Conservation (phyloP, 139 green algal species). For the Haematococcus lacustris region DNA sequence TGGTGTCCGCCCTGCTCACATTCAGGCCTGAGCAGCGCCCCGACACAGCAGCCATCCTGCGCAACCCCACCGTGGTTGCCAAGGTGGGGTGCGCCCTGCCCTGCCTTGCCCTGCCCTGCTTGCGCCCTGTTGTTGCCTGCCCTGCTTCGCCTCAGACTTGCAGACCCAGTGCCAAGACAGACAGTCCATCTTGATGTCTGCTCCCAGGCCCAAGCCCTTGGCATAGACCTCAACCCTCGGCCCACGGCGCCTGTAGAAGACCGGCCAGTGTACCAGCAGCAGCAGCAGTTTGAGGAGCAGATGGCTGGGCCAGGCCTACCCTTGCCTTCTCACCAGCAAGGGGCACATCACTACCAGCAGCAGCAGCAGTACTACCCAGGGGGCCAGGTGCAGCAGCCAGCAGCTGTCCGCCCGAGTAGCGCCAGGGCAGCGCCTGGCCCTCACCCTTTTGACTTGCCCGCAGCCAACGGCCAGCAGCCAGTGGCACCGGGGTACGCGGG, state of each 20-base stretch:
- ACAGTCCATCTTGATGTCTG: background rate
- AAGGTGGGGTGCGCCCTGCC: slow-evolving; percentile 9
- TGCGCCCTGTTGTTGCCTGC: no score
- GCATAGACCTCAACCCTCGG: slow-evolving; percentile 28
- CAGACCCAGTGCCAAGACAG: background rate
- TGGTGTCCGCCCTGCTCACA: slow-evolving; percentile 19
- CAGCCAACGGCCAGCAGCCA: no score
- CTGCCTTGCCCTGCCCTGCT: background rate
- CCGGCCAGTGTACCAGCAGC: slow-evolving; percentile 13
- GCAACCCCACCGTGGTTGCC: slow-evolving; percentile 11
- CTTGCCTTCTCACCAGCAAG: no score
- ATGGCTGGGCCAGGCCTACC: no score
- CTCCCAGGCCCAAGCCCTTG: slow-evolving; percentile 20
- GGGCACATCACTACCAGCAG: no score
- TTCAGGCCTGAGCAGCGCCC: slow-evolving; percentile 24
- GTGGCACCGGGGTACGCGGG: no score
- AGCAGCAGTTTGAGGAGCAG: no score
- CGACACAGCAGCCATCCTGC: slow-evolving; percentile 21
- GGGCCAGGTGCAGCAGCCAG: no score
- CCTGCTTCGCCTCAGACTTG: background rate
- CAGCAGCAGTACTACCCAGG: no score
- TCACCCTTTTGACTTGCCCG: no score
- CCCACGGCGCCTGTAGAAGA: slow-evolving; percentile 12
- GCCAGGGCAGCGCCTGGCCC: no score
- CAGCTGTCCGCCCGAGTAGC: no score